These are phyloP conservation scores for Psilocybe tampanensis DNA, from an alignment of 768 basidiomycete genomes.

Conservation along the genomic window DNA sequence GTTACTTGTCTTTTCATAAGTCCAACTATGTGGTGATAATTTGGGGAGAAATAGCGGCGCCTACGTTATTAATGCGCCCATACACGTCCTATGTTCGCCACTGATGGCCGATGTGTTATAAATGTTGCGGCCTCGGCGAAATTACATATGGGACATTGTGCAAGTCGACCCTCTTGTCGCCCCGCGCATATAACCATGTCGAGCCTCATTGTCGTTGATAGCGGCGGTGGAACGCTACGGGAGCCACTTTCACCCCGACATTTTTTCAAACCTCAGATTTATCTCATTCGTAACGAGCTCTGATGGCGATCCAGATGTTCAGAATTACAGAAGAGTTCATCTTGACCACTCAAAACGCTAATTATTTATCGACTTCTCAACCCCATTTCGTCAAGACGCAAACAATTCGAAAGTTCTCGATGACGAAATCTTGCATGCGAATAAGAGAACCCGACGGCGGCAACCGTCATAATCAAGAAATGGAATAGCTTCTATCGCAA, in stretches of 20 bases:
- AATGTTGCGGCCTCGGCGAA: background rate
- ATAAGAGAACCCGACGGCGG: background rate
- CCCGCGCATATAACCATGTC: conserved; percentile 1
- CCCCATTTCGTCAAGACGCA: background rate
- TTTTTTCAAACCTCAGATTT: background rate
- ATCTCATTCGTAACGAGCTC: background rate
- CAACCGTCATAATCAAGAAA: background rate
- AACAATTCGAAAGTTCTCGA: background rate
- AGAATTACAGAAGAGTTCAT: background rate
- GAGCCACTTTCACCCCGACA: background rate
- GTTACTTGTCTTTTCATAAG: background rate
- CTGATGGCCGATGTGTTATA: background rate
- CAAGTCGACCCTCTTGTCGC: conserved; percentile 4
- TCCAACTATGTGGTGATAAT: background rate
- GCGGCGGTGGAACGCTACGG: background rate
- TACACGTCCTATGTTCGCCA: background rate
- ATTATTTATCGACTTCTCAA: background rate
- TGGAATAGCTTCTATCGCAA: conserved; percentile 3
- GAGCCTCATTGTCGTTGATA: background rate
- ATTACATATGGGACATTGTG: background rate
- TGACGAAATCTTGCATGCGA: background rate
- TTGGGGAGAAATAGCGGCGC: conserved; percentile 2
- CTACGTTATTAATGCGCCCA: background rate
- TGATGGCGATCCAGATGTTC: background rate
- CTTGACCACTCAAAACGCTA: background rate